Conservation (phyloP, 345 rosid species). For the Lepidium sativum region DNA sequence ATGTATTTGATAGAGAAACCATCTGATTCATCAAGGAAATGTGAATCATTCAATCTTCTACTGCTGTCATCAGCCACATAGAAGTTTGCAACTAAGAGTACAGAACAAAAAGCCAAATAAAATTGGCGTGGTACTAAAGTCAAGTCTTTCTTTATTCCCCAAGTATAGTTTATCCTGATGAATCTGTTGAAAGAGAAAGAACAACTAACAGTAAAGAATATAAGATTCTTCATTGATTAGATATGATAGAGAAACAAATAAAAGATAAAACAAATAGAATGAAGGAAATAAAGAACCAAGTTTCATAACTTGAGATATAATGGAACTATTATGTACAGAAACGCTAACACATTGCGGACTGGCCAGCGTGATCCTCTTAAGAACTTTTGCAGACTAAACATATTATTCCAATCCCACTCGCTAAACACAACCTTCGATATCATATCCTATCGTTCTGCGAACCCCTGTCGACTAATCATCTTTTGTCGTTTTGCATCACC, state of each 20-base stretch:
- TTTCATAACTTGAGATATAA: not conserved
- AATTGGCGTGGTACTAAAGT: not conserved
- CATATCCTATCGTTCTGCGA: not conserved
- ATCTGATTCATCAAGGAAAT: not conserved
- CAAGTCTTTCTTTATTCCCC: not conserved
- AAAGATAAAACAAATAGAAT: slow-evolving; percentile 8
- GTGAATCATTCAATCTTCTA: slow-evolving; percentile 2
- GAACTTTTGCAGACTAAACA: slow-evolving; percentile 3
- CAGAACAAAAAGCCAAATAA: not conserved
- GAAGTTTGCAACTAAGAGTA: not conserved
- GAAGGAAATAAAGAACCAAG: not conserved
- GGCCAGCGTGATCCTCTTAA: slow-evolving; percentile 2
- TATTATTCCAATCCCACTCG: not conserved
- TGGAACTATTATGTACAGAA: slow-evolving; percentile 14
- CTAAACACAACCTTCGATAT: not conserved
- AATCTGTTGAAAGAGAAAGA: not conserved
- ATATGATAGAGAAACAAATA: not conserved
- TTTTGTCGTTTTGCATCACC: not conserved
- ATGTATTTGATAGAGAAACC: not conserved
- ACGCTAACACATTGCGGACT: not conserved
- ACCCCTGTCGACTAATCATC: not conserved
- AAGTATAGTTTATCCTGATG: not conserved
- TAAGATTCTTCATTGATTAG: slow-evolving; percentile 4
- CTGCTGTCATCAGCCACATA: not conserved
- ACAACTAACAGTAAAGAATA: not conserved